Conservation (phyloP, 176 grass and related monocot genomes). For the Coix lacrymajobi region DNA sequence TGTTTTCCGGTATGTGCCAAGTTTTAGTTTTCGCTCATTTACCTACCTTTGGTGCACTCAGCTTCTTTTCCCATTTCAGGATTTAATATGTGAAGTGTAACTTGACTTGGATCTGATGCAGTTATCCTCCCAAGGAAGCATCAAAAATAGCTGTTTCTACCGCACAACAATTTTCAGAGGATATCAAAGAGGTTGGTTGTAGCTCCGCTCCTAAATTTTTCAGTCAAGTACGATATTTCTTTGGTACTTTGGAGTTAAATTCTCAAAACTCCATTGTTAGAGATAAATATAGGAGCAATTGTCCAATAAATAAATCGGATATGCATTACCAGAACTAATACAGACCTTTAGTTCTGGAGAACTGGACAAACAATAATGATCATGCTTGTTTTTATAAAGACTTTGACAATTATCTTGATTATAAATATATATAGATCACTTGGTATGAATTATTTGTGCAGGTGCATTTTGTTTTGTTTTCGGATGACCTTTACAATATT, state of each 20-base stretch:
- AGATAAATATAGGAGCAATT: background rate
- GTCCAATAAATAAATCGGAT: background rate
- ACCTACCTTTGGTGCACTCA: background rate
- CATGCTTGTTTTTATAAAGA: background rate
- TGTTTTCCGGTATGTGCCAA: constrained; percentile 57
- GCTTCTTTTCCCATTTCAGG: background rate
- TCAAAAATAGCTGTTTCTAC: constrained; percentile 77
- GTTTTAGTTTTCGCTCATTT: constrained; percentile 8
- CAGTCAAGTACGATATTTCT: background rate
- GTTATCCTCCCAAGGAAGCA: constrained; percentile 83
- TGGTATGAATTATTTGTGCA: constrained; percentile 28
- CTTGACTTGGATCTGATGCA: constrained; percentile 27
- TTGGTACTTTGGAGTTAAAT: background rate
- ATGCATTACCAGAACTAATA: background rate
- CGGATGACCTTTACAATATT: constrained; percentile 50
- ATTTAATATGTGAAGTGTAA: constrained; percentile 6
- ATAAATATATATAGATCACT: background rate
- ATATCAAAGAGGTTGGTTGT: constrained; percentile 68
- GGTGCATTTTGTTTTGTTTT: constrained; percentile 95
- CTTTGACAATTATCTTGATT: background rate
- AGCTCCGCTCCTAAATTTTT: background rate
- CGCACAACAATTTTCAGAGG: constrained; percentile 47
- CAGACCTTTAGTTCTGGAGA: background rate
- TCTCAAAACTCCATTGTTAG: background rate
- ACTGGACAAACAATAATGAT: background rate